Evolutionary conservation across 164 flowering plant species (phyloP), one percentile per base, ranked within the genome.

Genomic region (Sextonia rubra): DNA sequence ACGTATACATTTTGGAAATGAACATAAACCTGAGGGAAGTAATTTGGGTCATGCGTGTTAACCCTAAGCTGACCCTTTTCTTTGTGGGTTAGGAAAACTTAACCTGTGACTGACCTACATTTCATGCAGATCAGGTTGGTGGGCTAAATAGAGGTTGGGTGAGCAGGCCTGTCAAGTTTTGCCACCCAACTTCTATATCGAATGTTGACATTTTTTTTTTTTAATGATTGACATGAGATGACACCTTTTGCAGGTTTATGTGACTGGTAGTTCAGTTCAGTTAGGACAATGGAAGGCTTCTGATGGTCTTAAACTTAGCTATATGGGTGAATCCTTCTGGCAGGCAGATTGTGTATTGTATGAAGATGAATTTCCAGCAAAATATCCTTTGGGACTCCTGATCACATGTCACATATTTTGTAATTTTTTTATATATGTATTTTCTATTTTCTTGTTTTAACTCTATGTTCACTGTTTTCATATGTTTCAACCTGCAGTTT

Each of bases 201-300:
- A 37, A 37, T 5, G 8, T 7, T 37, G 44, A 37, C 44, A 37
- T 37, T 8, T 37, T 37, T 37, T 37, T 37, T 37, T 37, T 37
- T 37, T 5, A 37, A 37, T 37, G 44, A 37, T 8, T 37, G 44
- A 37, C 11, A 37, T 37, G 11, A 37, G 44, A 37, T 37, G 44
- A 37, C 44, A 7, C 44, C 44, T 37, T 71, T 69, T 78, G 74
- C 85, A 95, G 98, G 85, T 93, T 55, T 85, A 79, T 83, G 98
- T 95, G 77, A 78, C 85, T 69, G 99, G 99, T 52, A 89, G 84
- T 82, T 65, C 85, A 47, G 3, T 75, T 60, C 84, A 80, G 75
- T 76, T 95, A 82, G 99, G 99, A 73, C 75, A 77, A 20, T 95
- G 99, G 99, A 91, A 89, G 77, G 76, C 82, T 74, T 83, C 86